Conservation (phyloP, 2,329 filamentous ascomycete genomes). For the Aspergillus flavus region DNA sequence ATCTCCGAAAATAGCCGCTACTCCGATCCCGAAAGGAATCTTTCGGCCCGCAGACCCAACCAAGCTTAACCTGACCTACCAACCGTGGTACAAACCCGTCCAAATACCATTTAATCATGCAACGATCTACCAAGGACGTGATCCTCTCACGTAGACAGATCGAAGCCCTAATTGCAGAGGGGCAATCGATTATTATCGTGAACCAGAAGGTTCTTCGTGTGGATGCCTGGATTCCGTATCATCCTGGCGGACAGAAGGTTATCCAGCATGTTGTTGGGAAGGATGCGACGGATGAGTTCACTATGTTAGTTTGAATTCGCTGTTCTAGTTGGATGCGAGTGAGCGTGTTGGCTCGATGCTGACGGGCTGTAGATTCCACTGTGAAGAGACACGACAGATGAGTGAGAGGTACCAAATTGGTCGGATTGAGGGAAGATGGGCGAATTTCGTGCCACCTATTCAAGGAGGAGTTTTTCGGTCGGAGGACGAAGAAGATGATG, state of each 20-base stretch:
- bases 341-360: background rate
- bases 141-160: constrained; percentile 49
- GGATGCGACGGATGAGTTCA: constrained; percentile 91
- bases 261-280: constrained; percentile 89
- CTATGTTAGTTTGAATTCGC: constrained; percentile 62
- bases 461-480: constrained; percentile 73
- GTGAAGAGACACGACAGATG: constrained; percentile 67
- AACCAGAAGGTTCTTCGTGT: constrained; percentile 79
- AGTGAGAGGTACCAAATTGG: constrained; percentile 85
- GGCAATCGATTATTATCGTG: constrained; percentile 75
- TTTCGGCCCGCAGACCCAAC: background rate
- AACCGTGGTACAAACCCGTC: background rate
- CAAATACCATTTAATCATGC: background rate
- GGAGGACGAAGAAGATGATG: background rate
- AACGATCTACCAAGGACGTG: background rate
- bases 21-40: background rate
- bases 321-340: no score
- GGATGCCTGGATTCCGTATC: constrained; percentile 83
- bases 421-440: constrained; percentile 74
- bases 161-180: constrained; percentile 79
- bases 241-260: constrained; percentile 86
- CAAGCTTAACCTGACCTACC: background rate
- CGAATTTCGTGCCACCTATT: constrained; percentile 84
- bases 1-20: background rate
- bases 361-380: constrained; percentile 69